Conservation (phyloP, 2,329 filamentous ascomycete species). For the Talaromyces amestolkiae region DNA sequence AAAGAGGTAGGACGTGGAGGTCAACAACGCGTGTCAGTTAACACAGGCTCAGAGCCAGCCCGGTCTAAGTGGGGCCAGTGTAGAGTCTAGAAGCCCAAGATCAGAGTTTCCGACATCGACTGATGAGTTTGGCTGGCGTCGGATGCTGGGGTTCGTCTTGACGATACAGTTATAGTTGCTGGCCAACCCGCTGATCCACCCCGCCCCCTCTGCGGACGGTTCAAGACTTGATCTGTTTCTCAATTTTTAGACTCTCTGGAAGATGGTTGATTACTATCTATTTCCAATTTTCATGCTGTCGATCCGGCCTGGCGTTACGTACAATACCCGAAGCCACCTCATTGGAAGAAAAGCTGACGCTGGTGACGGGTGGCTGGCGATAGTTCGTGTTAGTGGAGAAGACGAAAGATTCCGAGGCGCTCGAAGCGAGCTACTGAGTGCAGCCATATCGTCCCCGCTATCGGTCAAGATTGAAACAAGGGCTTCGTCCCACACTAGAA, state of each 20-base stretch:
- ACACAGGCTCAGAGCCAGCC: not conserved
- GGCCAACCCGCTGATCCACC: not conserved
- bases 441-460: not conserved
- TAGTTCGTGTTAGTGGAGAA: not conserved
- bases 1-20: not conserved
- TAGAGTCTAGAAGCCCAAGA: not conserved
- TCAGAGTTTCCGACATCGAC: not conserved
- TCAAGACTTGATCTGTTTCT: not conserved
- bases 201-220: not conserved
- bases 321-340: not conserved
- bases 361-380: not conserved
- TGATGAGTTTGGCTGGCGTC: constrained; percentile 3
- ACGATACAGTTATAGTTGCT: not conserved
- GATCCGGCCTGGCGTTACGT: not conserved
- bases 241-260: not conserved
- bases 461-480: not conserved
- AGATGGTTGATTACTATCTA: not conserved
- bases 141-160: not conserved
- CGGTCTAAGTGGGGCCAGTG: not conserved
- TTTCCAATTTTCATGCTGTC: not conserved
- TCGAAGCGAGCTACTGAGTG: not conserved
- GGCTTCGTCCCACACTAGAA: not conserved
- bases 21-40: not conserved
- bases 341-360: not conserved
- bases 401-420: not conserved